These are phyloP conservation scores for Solanum raphanifolium DNA, from an alignment of 257 asterid genomes.

Conservation along the genomic window DNA sequence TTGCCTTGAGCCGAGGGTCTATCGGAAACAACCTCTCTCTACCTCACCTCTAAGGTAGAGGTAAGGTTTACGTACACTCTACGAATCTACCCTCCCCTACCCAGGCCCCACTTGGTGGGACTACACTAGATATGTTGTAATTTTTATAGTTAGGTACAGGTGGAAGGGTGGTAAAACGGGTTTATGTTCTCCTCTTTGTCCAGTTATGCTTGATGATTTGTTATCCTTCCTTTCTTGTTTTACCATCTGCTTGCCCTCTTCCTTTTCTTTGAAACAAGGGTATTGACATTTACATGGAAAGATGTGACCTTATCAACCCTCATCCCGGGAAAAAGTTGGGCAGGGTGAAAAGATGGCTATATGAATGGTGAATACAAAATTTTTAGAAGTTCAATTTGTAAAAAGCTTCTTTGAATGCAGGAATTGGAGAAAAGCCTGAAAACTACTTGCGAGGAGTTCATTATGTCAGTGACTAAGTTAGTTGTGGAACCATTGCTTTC, in stretches of 20 bases:
- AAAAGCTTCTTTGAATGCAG: conserved; percentile 31
- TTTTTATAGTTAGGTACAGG: neutral
- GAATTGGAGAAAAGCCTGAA: conserved; percentile 97
- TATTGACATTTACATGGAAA: neutral
- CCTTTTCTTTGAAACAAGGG: neutral
- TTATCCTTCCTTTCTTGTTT: neutral
- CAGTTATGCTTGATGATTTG: neutral
- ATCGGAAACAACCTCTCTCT: neutral
- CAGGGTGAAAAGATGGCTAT: neutral
- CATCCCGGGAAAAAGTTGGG: neutral
- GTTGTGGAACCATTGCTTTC: conserved; percentile 97
- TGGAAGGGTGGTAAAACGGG: neutral
- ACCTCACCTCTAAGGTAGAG: neutral
- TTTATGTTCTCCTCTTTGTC: neutral
- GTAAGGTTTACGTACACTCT: neutral
- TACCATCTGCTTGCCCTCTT: neutral
- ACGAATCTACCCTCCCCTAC: neutral
- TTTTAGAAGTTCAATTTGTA: conserved; percentile 1
- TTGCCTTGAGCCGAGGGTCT: neutral
- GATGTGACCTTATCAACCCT: neutral
- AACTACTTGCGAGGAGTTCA: conserved; percentile 93
- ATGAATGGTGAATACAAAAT: neutral
- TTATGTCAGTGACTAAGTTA: conserved; percentile 92
- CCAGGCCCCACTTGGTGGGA: neutral
- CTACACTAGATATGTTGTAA: neutral